Evolutionary conservation across 805 yeast species (phyloP), one percentile per base, ranked within the genome.

Genomic region (Lipomyces mesembrius): DNA sequence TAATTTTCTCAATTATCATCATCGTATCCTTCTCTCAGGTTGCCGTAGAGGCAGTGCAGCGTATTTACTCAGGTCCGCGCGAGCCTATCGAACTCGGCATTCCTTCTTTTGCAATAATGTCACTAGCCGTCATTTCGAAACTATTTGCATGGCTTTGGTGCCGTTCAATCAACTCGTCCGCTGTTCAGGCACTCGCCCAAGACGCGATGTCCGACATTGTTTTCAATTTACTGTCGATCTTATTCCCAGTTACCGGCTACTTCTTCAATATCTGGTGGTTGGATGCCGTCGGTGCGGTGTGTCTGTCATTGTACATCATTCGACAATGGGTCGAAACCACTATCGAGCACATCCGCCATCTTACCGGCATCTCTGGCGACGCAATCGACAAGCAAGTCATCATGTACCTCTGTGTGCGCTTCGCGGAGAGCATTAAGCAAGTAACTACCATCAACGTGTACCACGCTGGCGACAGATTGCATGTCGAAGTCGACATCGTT

Each of bases 121-220:
- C 81, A 0, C 63, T 83, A 20, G 90, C 96, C 0, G 86, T 90
- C 22, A 73, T 84, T 3, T 80, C 84, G 35, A 90, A 90, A 74
- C 71, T 87, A 5, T 82, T 80, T 1, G 87, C 92, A 72, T 90
- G 85, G 82, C 35, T 84, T 12, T 85, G 90, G 85, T 90, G 94
- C 74, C 79, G 83, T 52, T 77, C 80, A 14, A 83, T 88, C 67
- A 78, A 82, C 20, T 87, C 91, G 17, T 84, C 88, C 20, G 86
- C 92, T 0, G 88, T 90, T 1, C 89, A 87, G 74, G 96, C 96
- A 0, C 79, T 90, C 63, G 91, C 93, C 1, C 94, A 89, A 76
- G 96, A 90, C 77, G 95, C 95, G 0, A 81, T 83, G 77, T 90
- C 93, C 0, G 96, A 90, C 76, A 84, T 90, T 39, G 83, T 89